Conservation (phyloP, 1,139 yeast species). For the Suzukiozyma palmioleophila region DNA sequence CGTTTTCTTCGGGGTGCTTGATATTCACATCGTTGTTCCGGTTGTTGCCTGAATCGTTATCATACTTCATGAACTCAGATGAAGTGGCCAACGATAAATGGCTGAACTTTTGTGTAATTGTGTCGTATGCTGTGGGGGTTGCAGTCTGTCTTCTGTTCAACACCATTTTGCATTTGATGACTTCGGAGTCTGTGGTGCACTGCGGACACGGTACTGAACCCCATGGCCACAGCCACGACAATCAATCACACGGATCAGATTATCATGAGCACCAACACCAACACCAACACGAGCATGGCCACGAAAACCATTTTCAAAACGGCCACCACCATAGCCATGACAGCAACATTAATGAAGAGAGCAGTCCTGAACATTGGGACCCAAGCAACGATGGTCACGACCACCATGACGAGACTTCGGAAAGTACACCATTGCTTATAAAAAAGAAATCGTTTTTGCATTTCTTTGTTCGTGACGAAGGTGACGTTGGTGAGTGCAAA, state of each 20-base stretch:
- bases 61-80: constrained; percentile 14
- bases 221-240: constrained; percentile 4
- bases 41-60: constrained; percentile 65
- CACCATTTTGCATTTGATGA: constrained; percentile 60
- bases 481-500: constrained; percentile 46
- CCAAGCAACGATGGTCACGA: constrained; percentile 7
- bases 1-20: constrained; percentile 75
- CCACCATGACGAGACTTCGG: constrained; percentile 9
- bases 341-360: too few relatives aligned
- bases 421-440: neutral
- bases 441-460: constrained; percentile 22
- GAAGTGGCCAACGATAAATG: constrained; percentile 9
- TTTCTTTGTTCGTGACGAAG: constrained; percentile 20
- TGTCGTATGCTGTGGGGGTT: constrained; percentile 57
- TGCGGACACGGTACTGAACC: constrained; percentile 59
- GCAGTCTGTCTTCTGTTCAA: constrained; percentile 57
- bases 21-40: constrained; percentile 71
- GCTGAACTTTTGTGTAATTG: constrained; percentile 38
- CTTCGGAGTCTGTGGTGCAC: constrained; percentile 82
- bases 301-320: constrained; percentile 6
- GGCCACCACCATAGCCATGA: constrained; percentile 11
- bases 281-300: constrained; percentile 6
- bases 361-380: constrained; percentile 3
- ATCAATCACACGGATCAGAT: constrained; percentile 5
- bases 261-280: constrained; percentile 6